Evolutionary conservation across 371 early-diverging fungal species (phyloP).

Genomic region (Circinella umbellata): DNA sequence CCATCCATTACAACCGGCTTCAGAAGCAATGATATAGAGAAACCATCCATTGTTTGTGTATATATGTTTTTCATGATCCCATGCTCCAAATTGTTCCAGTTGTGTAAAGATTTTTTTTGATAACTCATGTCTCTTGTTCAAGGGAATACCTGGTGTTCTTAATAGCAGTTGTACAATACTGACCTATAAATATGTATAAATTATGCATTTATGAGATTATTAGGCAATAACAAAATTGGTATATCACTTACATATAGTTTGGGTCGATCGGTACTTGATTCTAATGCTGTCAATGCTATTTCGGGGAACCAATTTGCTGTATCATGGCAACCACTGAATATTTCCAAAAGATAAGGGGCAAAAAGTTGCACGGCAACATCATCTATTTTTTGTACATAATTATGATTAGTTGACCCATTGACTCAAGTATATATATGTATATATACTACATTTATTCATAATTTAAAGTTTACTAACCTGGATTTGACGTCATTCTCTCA

Average conservation of each 20-base stretch:
- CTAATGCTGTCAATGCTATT: neutral
- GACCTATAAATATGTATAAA: constrained; percentile 24
- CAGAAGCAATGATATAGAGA: constrained; percentile 38
- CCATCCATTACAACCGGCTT: constrained; percentile 43
- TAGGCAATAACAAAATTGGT: neutral
- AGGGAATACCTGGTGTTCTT: constrained; percentile 18
- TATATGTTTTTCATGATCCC: constrained; percentile 17
- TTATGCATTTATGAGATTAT: neutral
- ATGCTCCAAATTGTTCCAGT: constrained; percentile 31
- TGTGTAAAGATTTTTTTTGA: neutral
- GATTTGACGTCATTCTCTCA: neutral
- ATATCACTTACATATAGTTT: neutral
- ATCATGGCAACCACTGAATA: neutral
- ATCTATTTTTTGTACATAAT: neutral
- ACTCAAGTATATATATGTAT: neutral
- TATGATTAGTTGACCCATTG: too few species aligned
- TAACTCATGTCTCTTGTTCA: neutral
- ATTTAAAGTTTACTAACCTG: neutral
- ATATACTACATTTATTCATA: neutral
- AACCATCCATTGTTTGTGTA: constrained; percentile 37
- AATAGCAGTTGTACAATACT: constrained; percentile 34
- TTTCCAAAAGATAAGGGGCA: neutral
- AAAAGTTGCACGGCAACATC: neutral
- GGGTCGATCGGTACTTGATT: neutral
- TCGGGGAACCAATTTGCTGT: constrained; percentile 7